Percentiles rank a stretch among this genome's conserved stretches.
Conservation (phyloP, 768 basidiomycete species). For the Antrodiella citrinella region DNA sequence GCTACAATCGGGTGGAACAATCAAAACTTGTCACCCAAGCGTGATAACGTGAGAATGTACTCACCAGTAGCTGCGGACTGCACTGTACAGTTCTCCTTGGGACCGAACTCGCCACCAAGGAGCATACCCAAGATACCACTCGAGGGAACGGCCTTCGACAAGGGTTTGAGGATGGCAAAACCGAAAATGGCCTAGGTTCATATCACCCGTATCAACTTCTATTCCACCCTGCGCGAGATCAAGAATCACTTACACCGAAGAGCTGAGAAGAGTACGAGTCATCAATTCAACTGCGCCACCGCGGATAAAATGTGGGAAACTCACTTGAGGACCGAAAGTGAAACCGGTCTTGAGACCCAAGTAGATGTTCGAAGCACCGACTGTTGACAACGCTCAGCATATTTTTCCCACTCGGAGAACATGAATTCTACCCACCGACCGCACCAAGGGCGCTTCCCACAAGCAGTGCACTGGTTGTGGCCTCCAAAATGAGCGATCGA, state of each 20-base stretch:
- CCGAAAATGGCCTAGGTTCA: conserved; percentile 42
- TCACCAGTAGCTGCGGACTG: conserved; percentile 43
- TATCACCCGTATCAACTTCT: neutral
- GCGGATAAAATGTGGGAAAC: neutral
- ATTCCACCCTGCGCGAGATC: neutral
- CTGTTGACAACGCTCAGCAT: conserved; percentile 43
- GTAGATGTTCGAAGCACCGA: conserved; percentile 59
- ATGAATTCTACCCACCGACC: conserved; percentile 8
- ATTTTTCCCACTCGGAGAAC: conserved; percentile 18
- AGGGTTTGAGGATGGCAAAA: conserved; percentile 51
- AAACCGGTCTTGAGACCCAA: conserved; percentile 64
- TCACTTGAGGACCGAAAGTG: conserved; percentile 48
- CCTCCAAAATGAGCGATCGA: neutral
- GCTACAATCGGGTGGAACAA: conserved; percentile 22
- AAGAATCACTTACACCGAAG: conserved; percentile 37
- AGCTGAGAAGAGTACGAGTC: conserved; percentile 16
- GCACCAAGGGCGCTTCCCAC: conserved; percentile 14
- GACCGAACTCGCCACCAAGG: conserved; percentile 51
- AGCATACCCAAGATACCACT: conserved; percentile 35
- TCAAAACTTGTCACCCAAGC: too few relatives aligned
- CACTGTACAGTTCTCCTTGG: conserved; percentile 60
- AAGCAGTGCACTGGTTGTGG: conserved; percentile 7
- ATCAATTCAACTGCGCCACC: neutral
- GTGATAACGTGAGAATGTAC: conserved; percentile 18
- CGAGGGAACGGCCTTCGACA: conserved; percentile 41